Base-by-base conservation (phyloP, 805 yeast species). In the Wickerhamiella dianesei region DNA sequence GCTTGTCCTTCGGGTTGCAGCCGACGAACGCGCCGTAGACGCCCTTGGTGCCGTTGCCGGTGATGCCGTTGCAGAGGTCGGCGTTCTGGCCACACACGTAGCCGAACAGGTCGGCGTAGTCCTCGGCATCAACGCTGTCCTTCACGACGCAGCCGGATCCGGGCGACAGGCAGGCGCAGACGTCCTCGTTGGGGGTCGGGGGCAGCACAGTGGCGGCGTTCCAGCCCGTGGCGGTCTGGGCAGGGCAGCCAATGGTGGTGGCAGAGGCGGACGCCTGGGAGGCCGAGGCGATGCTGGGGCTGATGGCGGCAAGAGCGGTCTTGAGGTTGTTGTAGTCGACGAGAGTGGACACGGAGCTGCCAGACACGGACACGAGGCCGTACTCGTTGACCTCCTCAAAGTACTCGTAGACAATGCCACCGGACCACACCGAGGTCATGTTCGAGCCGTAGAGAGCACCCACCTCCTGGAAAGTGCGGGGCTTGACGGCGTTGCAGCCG, bases 391-490 rank as follows among this genome's bases (percentile, higher is more conserved):
- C 79, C 66, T 85, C 95, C 70, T 86, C 77, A 63, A 80, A 82
- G 69, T 83, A 85, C 92, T 83, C 83, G 73, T 86, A 85, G 46
- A 83, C 89, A 57, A 85, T 82, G 65, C 95, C 95, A 61, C 95
- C 95, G 39, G 94, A 83, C 92, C 94, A 86, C 45, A 85, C 88
- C 58, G 76, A 82, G 43, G 92, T 80, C 95, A 85, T 85, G 21
- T 82, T 67, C 51, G 65, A 69, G 29, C 78, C 65, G 67, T 72
- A 85, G 5, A 85, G 63, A 3, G 87, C 74, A 14, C 69, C 73
- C 50, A 85, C 83, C 61, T 85, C 95, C 35, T 79, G 71, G 68
- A 85, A 85, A 57, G 72, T 68, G 65, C 95, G 76, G 51, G 95
- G 95, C 58, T 70, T 68, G 39, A 71, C 75, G 17, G 68, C 69